Evolutionary conservation across 768 basidiomycete species (phyloP).

Genomic region (Mycena galopus): DNA sequence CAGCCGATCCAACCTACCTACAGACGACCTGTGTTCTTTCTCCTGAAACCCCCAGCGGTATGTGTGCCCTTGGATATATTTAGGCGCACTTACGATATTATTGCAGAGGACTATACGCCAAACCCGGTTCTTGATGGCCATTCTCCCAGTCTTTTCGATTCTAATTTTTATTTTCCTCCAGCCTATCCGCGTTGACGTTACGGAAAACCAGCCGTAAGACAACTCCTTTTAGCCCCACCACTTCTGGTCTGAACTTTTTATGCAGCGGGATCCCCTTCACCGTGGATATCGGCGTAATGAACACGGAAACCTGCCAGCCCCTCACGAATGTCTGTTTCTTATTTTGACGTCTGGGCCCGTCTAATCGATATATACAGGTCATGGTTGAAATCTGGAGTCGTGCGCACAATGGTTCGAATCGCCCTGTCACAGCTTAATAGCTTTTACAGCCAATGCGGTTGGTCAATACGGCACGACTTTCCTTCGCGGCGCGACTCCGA

Average conservation of each 20-base stretch:
- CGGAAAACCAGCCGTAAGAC: slow-evolving; percentile 45
- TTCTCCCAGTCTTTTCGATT: not conserved
- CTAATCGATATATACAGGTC: slow-evolving; percentile 16
- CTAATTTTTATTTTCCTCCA: slow-evolving; percentile 13
- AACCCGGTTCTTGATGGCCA: slow-evolving; percentile 24
- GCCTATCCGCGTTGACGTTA: slow-evolving; percentile 44
- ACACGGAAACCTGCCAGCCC: slow-evolving; percentile 54
- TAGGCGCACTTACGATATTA: not conserved
- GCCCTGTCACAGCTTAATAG: not conserved
- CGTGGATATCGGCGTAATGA: slow-evolving; percentile 54
- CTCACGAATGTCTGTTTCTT: slow-evolving; percentile 40
- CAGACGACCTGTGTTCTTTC: slow-evolving; percentile 42
- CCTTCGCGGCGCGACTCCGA: slow-evolving; percentile 51
- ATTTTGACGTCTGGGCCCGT: not conserved
- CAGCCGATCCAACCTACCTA: slow-evolving; percentile 3
- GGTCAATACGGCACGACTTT: slow-evolving; percentile 50
- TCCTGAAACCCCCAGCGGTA: slow-evolving; percentile 39
- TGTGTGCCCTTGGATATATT: not conserved
- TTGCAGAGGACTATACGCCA: slow-evolving; percentile 31
- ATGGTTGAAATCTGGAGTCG: slow-evolving; percentile 55
- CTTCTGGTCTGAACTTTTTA: not conserved
- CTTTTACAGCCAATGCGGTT: slow-evolving; percentile 47
- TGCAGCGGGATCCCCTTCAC: slow-evolving; percentile 51
- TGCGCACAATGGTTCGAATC: slow-evolving; percentile 25
- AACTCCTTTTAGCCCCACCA: not conserved